Conservation (phyloP, 768 basidiomycete genomes). For the Tulasnella sp. region DNA sequence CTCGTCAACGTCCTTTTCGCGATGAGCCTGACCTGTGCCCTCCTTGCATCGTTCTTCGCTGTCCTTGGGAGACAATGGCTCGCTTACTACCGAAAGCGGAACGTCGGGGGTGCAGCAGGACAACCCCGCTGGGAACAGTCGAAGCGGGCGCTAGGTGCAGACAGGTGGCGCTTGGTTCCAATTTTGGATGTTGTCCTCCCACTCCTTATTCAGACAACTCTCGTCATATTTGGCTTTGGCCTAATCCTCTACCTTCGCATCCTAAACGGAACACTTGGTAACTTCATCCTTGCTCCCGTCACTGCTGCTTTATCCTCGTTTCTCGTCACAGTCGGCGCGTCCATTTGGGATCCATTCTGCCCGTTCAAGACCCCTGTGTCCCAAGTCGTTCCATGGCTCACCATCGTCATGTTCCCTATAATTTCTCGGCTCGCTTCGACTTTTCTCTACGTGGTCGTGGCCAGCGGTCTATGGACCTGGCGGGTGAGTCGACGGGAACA, state of each 20-base stretch:
- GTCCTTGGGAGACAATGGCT: conserved; percentile 24
- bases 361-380: conserved; percentile 17
- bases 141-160: conserved; percentile 1
- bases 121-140: neutral
- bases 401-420: neutral
- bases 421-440: neutral
- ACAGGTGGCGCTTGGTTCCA: conserved; percentile 3
- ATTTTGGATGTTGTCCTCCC: conserved; percentile 11
- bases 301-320: neutral
- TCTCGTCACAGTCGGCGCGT: neutral
- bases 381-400: neutral
- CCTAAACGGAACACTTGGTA: neutral
- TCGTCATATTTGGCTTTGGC: conserved; percentile 16
- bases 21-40: conserved; percentile 8
- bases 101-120: neutral
- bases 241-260: conserved; percentile 9
- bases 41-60: conserved; percentile 8
- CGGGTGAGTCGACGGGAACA: neutral
- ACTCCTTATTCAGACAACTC: conserved; percentile 11
- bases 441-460: neutral
- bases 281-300: neutral
- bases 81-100: conserved; percentile 10
- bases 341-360: conserved; percentile 4
- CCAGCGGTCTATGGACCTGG: neutral
- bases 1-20: conserved; percentile 9